Conservation (phyloP, 2,329 filamentous ascomycete species). For the Ascochyta pisi region DNA sequence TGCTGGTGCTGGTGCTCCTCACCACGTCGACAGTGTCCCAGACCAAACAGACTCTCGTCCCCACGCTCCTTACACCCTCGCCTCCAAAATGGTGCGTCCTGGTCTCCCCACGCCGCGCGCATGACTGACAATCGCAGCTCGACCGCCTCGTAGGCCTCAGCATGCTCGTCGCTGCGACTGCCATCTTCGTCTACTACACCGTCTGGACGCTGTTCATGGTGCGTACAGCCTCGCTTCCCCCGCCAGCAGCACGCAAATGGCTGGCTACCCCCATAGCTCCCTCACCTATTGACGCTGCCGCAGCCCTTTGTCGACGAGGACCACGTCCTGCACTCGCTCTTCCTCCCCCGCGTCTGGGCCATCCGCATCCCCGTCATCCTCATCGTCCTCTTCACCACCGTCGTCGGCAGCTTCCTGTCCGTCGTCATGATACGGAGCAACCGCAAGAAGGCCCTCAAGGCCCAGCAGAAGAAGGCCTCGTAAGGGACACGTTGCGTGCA, state of each 20-base stretch:
- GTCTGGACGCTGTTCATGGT: slow-evolving; percentile 99
- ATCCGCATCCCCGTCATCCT: slow-evolving; percentile 98
- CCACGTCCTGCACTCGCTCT: slow-evolving; percentile 92
- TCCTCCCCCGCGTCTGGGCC: slow-evolving; percentile 97
- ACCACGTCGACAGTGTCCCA: slow-evolving; percentile 10
- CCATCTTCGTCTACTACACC: slow-evolving; percentile 89
- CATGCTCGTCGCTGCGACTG: slow-evolving; percentile 76
- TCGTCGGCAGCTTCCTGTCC: slow-evolving; percentile 93
- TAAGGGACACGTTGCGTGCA: slow-evolving; percentile 23
- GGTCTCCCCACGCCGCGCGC: background rate
- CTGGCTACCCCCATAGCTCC: background rate
- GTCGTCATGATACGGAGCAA: slow-evolving; percentile 99
- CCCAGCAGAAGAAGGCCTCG: slow-evolving; percentile 83
- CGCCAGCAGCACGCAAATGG: background rate
- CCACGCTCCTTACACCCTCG: slow-evolving; percentile 14
- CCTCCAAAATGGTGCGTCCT: slow-evolving; percentile 15
- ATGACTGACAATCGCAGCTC: slow-evolving; percentile 65
- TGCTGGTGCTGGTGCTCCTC: background rate
- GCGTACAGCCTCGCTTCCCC: slow-evolving; percentile 30
- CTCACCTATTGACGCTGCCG: background rate
- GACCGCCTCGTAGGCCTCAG: slow-evolving; percentile 82
- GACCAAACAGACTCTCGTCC: slow-evolving; percentile 9
- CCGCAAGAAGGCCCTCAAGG: slow-evolving; percentile 95
- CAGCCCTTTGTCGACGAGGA: slow-evolving; percentile 97
- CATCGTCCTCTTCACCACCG: slow-evolving; percentile 86